Evolutionary conservation across 225 moss, liverwort and hornwort species (phyloP).

Genomic region (Rhytidiadelphus loreus): DNA sequence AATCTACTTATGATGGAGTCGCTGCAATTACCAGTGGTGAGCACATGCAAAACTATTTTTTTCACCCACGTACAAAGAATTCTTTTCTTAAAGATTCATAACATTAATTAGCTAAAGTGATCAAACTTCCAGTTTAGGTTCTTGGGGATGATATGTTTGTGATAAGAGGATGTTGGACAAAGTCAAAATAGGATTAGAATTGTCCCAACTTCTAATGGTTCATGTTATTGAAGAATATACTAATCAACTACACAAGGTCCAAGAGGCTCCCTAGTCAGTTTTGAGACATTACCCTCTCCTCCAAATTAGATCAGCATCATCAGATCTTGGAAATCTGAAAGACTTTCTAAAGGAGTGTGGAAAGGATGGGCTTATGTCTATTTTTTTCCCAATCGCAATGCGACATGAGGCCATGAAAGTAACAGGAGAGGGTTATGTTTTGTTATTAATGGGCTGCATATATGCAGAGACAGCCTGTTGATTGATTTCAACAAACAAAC

Average conservation of each 20-base stretch:
- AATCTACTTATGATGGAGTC: constrained; percentile 7
- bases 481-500: not conserved
- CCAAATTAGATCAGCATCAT: not conserved
- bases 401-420: not conserved
- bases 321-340: not conserved
- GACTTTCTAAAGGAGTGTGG: not conserved
- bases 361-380: not conserved
- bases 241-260: not conserved
- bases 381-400: not conserved
- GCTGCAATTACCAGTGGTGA: constrained; percentile 21
- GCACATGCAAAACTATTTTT: not conserved
- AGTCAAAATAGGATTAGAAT: not conserved
- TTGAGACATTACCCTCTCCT: not conserved
- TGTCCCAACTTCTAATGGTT: not conserved
- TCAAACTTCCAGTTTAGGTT: not conserved
- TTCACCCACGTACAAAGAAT: too few relatives aligned
- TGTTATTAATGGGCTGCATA: not conserved
- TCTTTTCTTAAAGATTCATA: not conserved
- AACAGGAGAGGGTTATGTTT: not conserved
- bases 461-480: not conserved
- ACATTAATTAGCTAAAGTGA: not conserved
- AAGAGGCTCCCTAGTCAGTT: not conserved
- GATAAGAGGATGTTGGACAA: not conserved
- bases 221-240: not conserved
- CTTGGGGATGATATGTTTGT: not conserved